A percentile compares a stretch with the other conserved stretches of the same genome.
Conservation (phyloP, 2,329 filamentous ascomycete species). For the Davidsoniella neocaledoniae region DNA sequence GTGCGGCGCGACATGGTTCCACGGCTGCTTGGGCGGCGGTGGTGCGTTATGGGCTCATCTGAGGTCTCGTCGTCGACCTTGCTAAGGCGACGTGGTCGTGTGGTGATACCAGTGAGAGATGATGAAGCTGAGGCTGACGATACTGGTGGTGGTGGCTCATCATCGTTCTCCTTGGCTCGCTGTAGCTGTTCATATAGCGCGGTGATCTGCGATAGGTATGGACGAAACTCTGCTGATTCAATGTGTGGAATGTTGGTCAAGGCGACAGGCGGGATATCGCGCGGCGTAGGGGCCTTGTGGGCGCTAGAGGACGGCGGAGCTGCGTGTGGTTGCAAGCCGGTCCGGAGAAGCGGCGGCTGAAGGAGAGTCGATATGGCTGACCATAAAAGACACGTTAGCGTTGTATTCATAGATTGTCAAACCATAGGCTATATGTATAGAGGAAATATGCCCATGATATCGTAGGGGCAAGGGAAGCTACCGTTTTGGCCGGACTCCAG, state of each 20-base stretch:
- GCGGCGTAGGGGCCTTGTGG: conserved; percentile 67
- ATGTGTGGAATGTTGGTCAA: conserved; percentile 76
- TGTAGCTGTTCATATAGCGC: conserved; percentile 79
- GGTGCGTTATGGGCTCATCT: conserved; percentile 22
- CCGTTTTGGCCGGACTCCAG: conserved; percentile 73
- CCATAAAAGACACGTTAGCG: neutral
- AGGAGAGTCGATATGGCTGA: conserved; percentile 84
- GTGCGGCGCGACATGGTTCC: conserved; percentile 24
- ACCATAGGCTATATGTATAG: neutral
- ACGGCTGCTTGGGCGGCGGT: conserved; percentile 29
- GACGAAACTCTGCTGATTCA: conserved; percentile 61
- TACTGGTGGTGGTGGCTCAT: conserved; percentile 30
- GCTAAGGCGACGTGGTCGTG: neutral
- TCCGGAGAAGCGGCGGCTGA: conserved; percentile 76
- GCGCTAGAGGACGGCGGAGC: conserved; percentile 50
- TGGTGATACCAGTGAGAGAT: neutral
- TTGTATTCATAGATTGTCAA: neutral
- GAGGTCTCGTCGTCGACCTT: conserved; percentile 2
- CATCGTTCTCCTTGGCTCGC: conserved; percentile 61
- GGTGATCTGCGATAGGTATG: conserved; percentile 74
- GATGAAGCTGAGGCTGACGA: conserved; percentile 16
- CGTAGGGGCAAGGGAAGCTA: conserved; percentile 20
- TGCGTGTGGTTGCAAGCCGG: conserved; percentile 67
- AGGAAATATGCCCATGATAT: neutral
- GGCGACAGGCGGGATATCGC: conserved; percentile 85